These are phyloP conservation scores for Patellifolia procumbens DNA, from an alignment of 179 eudicot species.

Conservation along the genomic window DNA sequence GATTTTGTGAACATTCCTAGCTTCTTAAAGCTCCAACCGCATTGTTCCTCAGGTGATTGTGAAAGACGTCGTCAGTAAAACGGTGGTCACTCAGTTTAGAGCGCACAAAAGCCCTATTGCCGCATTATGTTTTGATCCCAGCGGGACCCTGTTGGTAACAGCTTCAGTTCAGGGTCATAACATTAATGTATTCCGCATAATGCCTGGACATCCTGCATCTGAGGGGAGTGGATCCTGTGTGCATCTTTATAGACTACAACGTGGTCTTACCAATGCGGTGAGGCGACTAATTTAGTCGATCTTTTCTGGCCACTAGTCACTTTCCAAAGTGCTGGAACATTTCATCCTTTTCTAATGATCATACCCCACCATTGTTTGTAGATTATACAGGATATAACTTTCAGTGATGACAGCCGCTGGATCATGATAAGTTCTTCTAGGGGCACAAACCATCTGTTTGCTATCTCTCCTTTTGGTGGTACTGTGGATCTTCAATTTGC, in stretches of 20 bases:
- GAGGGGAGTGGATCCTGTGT: slow-evolving; percentile 50
- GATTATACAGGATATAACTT: slow-evolving; percentile 91
- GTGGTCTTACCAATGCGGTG: slow-evolving; percentile 91
- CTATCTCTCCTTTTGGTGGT: slow-evolving; percentile 82
- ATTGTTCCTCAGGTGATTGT: slow-evolving; percentile 62
- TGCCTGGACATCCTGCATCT: slow-evolving; percentile 45
- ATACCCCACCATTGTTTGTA: slow-evolving; percentile 24
- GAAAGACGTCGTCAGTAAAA: slow-evolving; percentile 65
- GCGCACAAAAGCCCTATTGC: slow-evolving; percentile 86
- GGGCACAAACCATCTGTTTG: slow-evolving; percentile 84
- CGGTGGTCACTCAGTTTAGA: slow-evolving; percentile 74
- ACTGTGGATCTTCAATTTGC: slow-evolving; percentile 41
- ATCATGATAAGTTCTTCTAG: slow-evolving; percentile 81
- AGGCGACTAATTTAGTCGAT: slow-evolving; percentile 25
- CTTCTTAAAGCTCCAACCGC: not conserved
- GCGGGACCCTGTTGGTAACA: slow-evolving; percentile 77
- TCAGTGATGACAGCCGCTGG: slow-evolving; percentile 86
- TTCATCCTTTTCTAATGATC: slow-evolving; percentile 2
- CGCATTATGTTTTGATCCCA: slow-evolving; percentile 82
- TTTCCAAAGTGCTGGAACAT: not conserved
- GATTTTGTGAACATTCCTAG: not conserved
- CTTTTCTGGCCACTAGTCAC: not conserved
- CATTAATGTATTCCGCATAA: slow-evolving; percentile 74
- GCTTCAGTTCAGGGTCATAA: slow-evolving; percentile 90
- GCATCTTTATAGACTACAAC: slow-evolving; percentile 89